phyloP scores from a whole-genome alignment of 2,329 filamentous ascomycete species.

The Fusarium citri region DNA sequence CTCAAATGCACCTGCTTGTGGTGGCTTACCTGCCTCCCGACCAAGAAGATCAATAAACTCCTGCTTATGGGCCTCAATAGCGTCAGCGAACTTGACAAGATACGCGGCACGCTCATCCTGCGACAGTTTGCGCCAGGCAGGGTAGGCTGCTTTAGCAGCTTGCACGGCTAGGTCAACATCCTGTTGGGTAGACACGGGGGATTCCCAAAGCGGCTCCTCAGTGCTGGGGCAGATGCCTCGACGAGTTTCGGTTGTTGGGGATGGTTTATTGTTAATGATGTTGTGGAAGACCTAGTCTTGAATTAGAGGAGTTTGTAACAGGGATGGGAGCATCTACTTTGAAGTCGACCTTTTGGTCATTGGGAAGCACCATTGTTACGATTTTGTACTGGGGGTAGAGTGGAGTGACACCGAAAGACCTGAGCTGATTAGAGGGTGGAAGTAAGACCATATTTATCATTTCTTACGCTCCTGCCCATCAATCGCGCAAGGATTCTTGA shows the following conservation, averaged over 20 bases:
- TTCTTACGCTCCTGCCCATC: background rate
- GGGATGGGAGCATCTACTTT: background rate
- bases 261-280: conserved; percentile 48
- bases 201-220: conserved; percentile 48
- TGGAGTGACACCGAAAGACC: rapidly evolving
- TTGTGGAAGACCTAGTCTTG: conserved; percentile 41
- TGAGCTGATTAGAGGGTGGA: background rate
- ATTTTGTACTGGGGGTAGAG: rapidly evolving
- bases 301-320: background rate
- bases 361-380: background rate
- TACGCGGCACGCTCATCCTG: conserved; percentile 44
- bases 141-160: conserved; percentile 45
- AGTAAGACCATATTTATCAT: background rate
- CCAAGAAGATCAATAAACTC: conserved; percentile 40
- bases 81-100: conserved; percentile 44
- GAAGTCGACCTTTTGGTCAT: background rate
- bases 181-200: conserved; percentile 44
- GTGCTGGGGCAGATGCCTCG: conserved; percentile 48
- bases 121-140: conserved; percentile 45
- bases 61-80: conserved; percentile 41
- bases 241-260: conserved; percentile 29
- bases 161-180: conserved; percentile 49
- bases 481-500: background rate
- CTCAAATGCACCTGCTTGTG: conserved; percentile 20
- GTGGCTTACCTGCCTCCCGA: conserved; percentile 45